phyloP scores from a whole-genome alignment of 768 basidiomycete species.

The Trametes cinnabarina region DNA sequence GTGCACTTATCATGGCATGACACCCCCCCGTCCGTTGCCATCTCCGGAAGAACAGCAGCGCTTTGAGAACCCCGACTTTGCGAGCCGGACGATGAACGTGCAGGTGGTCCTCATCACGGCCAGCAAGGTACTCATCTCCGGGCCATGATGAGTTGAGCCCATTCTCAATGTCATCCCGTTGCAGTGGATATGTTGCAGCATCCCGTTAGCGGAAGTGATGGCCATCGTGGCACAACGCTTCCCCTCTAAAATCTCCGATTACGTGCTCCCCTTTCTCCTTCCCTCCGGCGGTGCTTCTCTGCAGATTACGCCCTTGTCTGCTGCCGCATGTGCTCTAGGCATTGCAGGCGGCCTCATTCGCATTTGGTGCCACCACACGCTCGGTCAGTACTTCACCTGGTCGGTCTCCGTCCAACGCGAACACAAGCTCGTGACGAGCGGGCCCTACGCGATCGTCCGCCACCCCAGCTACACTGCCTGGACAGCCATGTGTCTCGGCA shows the following conservation, averaged over 20 bases:
- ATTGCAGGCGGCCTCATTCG: background rate
- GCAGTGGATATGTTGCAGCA: background rate
- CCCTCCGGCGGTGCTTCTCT: background rate
- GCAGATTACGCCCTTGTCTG: background rate
- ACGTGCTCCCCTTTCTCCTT: background rate
- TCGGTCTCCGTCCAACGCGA: constrained; percentile 6
- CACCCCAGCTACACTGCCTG: constrained; percentile 20
- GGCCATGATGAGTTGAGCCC: background rate
- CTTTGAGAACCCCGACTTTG: background rate
- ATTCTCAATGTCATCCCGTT: background rate
- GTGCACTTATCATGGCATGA: background rate
- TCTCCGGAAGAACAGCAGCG: background rate
- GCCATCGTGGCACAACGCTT: background rate
- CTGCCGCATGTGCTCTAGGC: background rate
- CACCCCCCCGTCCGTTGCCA: background rate
- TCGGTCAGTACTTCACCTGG: constrained; percentile 19
- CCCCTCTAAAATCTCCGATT: background rate
- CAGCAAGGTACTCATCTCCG: background rate
- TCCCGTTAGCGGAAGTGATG: background rate
- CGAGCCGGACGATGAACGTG: background rate
- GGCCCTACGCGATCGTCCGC: constrained; percentile 19
- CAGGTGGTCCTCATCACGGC: background rate
- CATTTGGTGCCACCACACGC: constrained; percentile 1
- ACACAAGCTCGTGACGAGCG: constrained; percentile 18
- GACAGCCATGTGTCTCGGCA: background rate